Evolutionary conservation across 2,329 filamentous ascomycete species (phyloP).

Genomic region (Fusarium anguioides): DNA sequence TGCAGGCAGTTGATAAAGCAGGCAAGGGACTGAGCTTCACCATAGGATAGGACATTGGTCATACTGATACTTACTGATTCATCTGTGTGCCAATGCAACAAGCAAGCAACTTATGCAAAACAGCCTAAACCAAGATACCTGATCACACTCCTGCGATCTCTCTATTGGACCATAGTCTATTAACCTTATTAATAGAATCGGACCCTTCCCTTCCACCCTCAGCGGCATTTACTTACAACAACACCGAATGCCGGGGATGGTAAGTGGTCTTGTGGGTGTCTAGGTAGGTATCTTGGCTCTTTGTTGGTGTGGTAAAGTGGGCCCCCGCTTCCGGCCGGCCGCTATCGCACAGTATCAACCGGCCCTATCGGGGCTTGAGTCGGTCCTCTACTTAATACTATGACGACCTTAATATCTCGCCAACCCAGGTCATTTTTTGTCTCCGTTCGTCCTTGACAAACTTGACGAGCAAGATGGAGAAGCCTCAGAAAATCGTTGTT

Average conservation of each 20-base stretch:
- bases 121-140: background rate
- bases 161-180: constrained; percentile 10
- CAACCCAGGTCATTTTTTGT: constrained; percentile 5
- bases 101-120: background rate
- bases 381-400: constrained; percentile 14
- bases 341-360: constrained; percentile 29
- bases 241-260: constrained; percentile 14
- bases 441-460: constrained; percentile 43
- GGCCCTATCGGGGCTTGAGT: constrained; percentile 32
- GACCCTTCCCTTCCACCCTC: background rate
- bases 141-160: background rate
- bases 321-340: constrained; percentile 30
- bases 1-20: background rate
- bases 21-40: background rate
- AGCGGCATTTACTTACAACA: constrained; percentile 7
- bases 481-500: constrained; percentile 76
- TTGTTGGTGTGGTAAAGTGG: constrained; percentile 20
- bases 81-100: background rate
- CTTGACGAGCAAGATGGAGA: constrained; percentile 48
- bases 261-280: constrained; percentile 8
- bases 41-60: background rate
- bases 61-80: background rate
- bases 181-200: background rate
- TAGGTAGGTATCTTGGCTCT: constrained; percentile 3
- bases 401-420: constrained; percentile 17